Evolutionary conservation across 192 early-diverging fungal genomes (phyloP), one percentile per base, ranked within the genome.

Genomic region (Thamnidium elegans): DNA sequence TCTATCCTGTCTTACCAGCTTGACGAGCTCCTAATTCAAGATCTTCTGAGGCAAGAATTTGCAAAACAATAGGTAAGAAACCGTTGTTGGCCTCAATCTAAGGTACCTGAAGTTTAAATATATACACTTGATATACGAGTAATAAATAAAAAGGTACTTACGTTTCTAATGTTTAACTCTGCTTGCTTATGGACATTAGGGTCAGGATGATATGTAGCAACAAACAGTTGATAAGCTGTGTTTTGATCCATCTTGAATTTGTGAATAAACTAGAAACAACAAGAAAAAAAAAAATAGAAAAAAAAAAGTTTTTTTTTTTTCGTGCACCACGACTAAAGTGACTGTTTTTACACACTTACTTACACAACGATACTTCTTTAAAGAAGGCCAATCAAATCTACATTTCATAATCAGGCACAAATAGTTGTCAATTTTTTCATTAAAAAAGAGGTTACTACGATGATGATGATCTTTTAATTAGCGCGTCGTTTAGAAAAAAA

Each of bases 131-230:
- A 26, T 26, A 26, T 26, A 26, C 26, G 26, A 3, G 26, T 26
- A 26, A 26, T 26, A 17, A 0, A 42, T 5, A 31, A 55, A 58
- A 51, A 42, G 43, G 39, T 42, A 59, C 62, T 31, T 70, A 84
- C 90, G 79, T 84, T 81, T 75, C 89, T 86, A 64, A 97, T 83
- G 60, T 90, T 84, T 59, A 82, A 66, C 70, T 97, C 95, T 21
- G 92, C 95, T 65, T 84, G 86, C 64, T 89, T 88, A 73, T 91
- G 92, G 26, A 91, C 78, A 55, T 86, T 79, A 11, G 84, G 84
- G 65, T 94, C 92, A 30, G 90, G 81, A 65, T 90, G 84, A 72
- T 89, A 81, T 21, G 94, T 92, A 21, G 88, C 84, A 62, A 82
- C 82, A 72, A 95, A 92, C 26, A 92, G 75, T 63, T 79, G 78